Evolutionary conservation across 2,329 filamentous ascomycete species (phyloP), one percentile per base, ranked within the genome.

Genomic region (Cercospora zeina): DNA sequence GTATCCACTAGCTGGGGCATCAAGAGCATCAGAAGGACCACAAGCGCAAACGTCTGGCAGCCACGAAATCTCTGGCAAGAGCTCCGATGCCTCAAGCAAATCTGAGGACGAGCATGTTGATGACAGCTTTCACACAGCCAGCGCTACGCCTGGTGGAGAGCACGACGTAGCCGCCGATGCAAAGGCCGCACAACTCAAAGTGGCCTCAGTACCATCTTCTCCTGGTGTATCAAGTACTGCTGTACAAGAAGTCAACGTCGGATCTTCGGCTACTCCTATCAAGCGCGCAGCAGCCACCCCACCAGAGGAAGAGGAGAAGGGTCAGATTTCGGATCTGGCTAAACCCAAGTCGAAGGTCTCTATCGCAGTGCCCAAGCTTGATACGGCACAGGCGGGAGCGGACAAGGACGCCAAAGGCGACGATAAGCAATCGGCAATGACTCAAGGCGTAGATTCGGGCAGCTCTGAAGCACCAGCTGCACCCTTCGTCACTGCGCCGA

Each of bases 81-180:
- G 39, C 16, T 51, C 30, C 16, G 54, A 61, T 16, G 54, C 54
- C 4, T 27, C 47, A 14, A 37, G n/a, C 56, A 66, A 66, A 51
- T 34, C 57, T 4, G 63, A 68, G 19, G 68, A 66, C 6, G 70
- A 73, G 19, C 65, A 65, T 30, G 58, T 65, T 9, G 72, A 74
- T 27, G 71, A 74, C 42, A 74, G 72, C 59, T 74, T 74, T 53
- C 71, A 73, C 59, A 74, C 72, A 19, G 71, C 73, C 8, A 69
- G 58, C 24, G 69, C 66, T 14, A 69, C 68, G 7, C 71, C 69
- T 8, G 64, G 61, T 31, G 42, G 39, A 33, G 59, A 36, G 54
- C 33, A 6, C 24, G 24, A 10, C 11, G 14, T 19, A 19, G 13
- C 21, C 21, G 13, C 14, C 42, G 42, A 49, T 3, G 42, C 8